Conservation (phyloP, 805 yeast genomes). For the Candida easanensis region DNA sequence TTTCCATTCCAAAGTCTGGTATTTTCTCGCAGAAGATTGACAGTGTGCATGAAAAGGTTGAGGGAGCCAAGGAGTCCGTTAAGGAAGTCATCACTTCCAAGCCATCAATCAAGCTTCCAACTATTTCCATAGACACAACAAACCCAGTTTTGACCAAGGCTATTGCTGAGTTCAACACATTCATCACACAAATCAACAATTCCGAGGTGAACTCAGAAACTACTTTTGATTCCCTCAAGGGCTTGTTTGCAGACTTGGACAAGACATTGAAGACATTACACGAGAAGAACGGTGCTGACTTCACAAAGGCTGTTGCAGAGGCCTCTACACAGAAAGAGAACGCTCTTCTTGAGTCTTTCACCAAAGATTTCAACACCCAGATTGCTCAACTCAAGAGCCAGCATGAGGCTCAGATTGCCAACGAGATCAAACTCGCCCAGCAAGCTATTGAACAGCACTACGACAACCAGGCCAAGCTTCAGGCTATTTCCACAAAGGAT, state of each 20-base stretch:
- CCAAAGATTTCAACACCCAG: conserved; percentile 59
- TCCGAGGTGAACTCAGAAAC: conserved; percentile 18
- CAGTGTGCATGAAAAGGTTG: conserved; percentile 18
- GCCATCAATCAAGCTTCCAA: conserved; percentile 17
- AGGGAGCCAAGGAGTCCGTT: conserved; percentile 17
- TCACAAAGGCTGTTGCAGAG: conserved; percentile 21
- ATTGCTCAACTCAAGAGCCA: conserved; percentile 57
- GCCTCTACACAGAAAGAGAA: conserved; percentile 41
- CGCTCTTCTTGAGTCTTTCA: conserved; percentile 55
- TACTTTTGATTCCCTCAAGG: conserved; percentile 14
- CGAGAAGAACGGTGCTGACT: conserved; percentile 10
- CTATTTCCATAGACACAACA: conserved; percentile 30
- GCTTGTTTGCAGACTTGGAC: conserved; percentile 22
- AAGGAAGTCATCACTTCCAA: conserved; percentile 5
- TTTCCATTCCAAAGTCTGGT: conserved; percentile 39
- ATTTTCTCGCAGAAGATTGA: conserved; percentile 34
- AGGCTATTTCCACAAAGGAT: conserved; percentile 65
- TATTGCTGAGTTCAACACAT: conserved; percentile 24
- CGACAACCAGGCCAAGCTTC: conserved; percentile 65
- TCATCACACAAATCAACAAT: conserved; percentile 24
- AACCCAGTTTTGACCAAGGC: conserved; percentile 27
- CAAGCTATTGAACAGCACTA: conserved; percentile 67
- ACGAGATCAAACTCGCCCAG: conserved; percentile 68
- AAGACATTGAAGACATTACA: conserved; percentile 18
- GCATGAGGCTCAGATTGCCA: conserved; percentile 52